Percentiles rank a stretch among this genome's conserved stretches.
Conservation (phyloP, 169 alveolate species). For the Fabrea salina region DNA sequence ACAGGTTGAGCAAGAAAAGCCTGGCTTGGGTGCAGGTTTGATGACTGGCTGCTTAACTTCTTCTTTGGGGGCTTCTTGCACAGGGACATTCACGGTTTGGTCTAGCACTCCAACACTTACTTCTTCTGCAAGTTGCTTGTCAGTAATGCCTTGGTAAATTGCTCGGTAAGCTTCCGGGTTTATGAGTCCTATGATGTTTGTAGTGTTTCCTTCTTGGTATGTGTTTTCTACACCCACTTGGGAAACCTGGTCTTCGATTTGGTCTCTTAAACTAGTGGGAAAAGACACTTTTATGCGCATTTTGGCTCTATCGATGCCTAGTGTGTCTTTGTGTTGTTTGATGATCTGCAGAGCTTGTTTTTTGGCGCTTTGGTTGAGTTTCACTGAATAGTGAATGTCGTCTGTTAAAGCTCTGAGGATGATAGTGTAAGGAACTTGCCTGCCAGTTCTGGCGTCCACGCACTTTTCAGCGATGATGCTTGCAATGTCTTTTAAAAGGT, state of each 20-base stretch:
- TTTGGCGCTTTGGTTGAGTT: slow-evolving; percentile 58
- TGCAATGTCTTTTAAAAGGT: slow-evolving; percentile 67
- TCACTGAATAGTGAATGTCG: slow-evolving; percentile 53
- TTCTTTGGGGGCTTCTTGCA: background rate
- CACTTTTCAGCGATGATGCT: slow-evolving; percentile 65
- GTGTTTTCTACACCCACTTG: background rate
- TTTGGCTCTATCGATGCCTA: slow-evolving; percentile 76
- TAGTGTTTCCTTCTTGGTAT: background rate
- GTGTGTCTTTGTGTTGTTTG: slow-evolving; percentile 48
- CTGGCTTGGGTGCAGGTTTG: background rate
- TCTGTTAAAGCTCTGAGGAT: slow-evolving; percentile 70
- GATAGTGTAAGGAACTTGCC: slow-evolving; percentile 71
- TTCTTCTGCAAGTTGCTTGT: background rate
- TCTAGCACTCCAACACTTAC: slow-evolving; percentile 7
- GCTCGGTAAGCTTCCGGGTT: slow-evolving; percentile 14
- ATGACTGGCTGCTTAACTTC: background rate
- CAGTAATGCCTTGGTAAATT: background rate
- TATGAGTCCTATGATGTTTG: background rate
- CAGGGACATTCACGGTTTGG: background rate
- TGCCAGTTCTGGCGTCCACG: slow-evolving; percentile 58
- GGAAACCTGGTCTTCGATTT: background rate
- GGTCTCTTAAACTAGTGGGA: background rate
- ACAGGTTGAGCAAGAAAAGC: background rate
- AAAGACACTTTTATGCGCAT: slow-evolving; percentile 57
- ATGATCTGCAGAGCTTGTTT: slow-evolving; percentile 74